A percentile compares a stretch with the other conserved stretches of the same genome.
Evolutionary conservation across 1,284 basidiomycete genomes (phyloP).

Genomic region (Tremellales sp.): DNA sequence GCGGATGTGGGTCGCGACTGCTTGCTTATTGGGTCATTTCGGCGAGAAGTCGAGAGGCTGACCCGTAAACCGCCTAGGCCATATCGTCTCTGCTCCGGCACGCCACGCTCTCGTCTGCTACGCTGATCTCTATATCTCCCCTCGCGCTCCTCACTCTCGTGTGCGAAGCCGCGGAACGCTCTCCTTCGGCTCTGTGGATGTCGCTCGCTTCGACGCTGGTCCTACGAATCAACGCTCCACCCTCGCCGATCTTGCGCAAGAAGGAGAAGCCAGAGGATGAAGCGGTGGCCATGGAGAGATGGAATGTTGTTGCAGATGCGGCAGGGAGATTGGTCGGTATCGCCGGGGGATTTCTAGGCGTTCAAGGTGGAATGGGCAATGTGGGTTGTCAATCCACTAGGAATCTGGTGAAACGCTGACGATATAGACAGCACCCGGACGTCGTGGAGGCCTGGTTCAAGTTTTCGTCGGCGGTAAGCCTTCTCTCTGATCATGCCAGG

Average conservation of each 20-base stretch:
- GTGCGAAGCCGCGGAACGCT: slow-evolving; percentile 66
- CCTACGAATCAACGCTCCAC: slow-evolving; percentile 71
- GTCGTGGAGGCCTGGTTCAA: slow-evolving; percentile 82
- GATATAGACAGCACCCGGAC: slow-evolving; percentile 64
- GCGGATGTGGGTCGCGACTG: slow-evolving; percentile 59
- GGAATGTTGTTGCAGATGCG: slow-evolving; percentile 47
- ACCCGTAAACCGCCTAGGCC: slow-evolving; percentile 26
- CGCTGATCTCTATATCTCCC: slow-evolving; percentile 71
- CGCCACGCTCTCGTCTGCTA: slow-evolving; percentile 49
- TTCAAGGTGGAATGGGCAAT: slow-evolving; percentile 63
- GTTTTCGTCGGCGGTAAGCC: slow-evolving; percentile 53
- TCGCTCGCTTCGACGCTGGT: slow-evolving; percentile 71
- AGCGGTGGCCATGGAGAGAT: slow-evolving; percentile 27
- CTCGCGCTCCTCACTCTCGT: slow-evolving; percentile 73
- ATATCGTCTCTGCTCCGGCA: slow-evolving; percentile 42
- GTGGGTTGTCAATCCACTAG: slow-evolving; percentile 56
- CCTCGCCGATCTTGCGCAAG: slow-evolving; percentile 31
- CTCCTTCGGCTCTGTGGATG: slow-evolving; percentile 77
- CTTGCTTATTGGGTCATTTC: no score
- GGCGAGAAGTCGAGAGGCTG: not conserved
- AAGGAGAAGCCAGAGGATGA: slow-evolving; percentile 31
- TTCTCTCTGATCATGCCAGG: not conserved
- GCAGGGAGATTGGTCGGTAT: slow-evolving; percentile 61
- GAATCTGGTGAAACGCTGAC: slow-evolving; percentile 1
- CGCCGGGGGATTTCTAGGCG: slow-evolving; percentile 58